Evolutionary conservation across 2,329 filamentous ascomycete genomes (phyloP).

Genomic region (Alternaria brassicae): DNA sequence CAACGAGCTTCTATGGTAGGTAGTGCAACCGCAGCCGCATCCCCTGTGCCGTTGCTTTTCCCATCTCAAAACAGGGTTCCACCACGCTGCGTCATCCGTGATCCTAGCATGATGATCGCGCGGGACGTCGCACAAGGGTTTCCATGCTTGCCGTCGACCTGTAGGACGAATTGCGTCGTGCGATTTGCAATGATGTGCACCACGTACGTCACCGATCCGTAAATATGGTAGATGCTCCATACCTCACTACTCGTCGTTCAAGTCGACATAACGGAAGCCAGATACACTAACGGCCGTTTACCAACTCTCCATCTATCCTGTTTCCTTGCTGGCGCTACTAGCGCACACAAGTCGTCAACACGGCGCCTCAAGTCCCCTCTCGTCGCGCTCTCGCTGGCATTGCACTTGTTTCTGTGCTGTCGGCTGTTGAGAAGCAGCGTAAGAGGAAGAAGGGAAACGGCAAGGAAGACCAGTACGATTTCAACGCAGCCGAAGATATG

Average conservation of each 20-base stretch:
- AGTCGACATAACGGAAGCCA: slow-evolving; percentile 6
- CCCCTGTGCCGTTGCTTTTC: neutral
- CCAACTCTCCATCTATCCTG: neutral
- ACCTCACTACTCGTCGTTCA: slow-evolving; percentile 14
- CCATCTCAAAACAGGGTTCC: slow-evolving; percentile 34
- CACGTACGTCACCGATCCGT: slow-evolving; percentile 26
- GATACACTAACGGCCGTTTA: slow-evolving; percentile 3
- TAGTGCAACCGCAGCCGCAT: slow-evolving; percentile 22
- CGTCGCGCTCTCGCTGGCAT: slow-evolving; percentile 47
- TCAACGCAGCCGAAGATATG: slow-evolving; percentile 39
- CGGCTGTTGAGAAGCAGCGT: slow-evolving; percentile 44
- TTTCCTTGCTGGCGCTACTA: slow-evolving; percentile 10
- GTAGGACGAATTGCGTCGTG: slow-evolving; percentile 18
- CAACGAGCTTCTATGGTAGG: slow-evolving; percentile 5
- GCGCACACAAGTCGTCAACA: slow-evolving; percentile 25
- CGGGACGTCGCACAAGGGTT: slow-evolving; percentile 28
- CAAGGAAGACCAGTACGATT: slow-evolving; percentile 18
- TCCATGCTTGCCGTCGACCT: slow-evolving; percentile 25
- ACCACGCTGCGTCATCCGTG: slow-evolving; percentile 28
- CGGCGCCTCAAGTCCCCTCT: slow-evolving; percentile 40
- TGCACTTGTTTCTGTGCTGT: slow-evolving; percentile 44
- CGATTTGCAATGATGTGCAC: slow-evolving; percentile 10
- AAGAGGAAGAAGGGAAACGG: slow-evolving; percentile 32
- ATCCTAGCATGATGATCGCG: slow-evolving; percentile 20
- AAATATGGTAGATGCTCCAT: slow-evolving; percentile 15